Evolutionary conservation across 148 eudicot species (phyloP).

Genomic region (Nyssa sinensis): DNA sequence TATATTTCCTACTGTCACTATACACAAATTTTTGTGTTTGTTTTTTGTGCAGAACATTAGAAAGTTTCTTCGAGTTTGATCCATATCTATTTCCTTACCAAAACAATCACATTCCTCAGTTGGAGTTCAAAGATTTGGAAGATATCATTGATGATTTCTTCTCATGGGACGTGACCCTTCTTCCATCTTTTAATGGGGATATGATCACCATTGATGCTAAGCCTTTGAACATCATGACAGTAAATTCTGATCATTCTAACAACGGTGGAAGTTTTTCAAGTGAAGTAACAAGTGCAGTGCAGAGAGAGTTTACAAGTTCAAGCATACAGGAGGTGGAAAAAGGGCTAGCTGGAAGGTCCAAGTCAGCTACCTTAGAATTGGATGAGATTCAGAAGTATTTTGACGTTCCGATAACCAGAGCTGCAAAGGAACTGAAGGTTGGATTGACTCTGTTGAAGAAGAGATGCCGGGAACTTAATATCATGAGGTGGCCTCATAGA

Average conservation of each 20-base stretch:
- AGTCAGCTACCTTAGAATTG: conserved; percentile 24
- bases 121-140: conserved; percentile 17
- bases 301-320: not conserved
- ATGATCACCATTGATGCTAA: not conserved
- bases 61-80: conserved; percentile 12
- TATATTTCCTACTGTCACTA: not conserved
- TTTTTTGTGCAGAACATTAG: conserved; percentile 12
- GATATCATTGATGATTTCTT: conserved; percentile 11
- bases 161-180: not conserved
- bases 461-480: conserved; percentile 64
- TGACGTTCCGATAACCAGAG: conserved; percentile 64
- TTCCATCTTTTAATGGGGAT: not conserved
- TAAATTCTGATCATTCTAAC: no score
- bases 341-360: conserved; percentile 13
- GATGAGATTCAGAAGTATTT: conserved; percentile 73
- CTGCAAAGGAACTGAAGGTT: conserved; percentile 69
- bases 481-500: conserved; percentile 50
- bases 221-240: not conserved
- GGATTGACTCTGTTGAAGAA: conserved; percentile 85
- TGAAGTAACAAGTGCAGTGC: not conserved
- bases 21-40: not conserved
- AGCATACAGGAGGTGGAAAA: not conserved
- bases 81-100: not conserved
- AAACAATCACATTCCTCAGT: conserved; percentile 1
- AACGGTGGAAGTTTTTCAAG: not conserved